Percentiles rank a stretch among this genome's conserved stretches.
phyloP scores from a whole-genome alignment of 495 filamentous ascomycete genomes.

The Podospora australis region DNA sequence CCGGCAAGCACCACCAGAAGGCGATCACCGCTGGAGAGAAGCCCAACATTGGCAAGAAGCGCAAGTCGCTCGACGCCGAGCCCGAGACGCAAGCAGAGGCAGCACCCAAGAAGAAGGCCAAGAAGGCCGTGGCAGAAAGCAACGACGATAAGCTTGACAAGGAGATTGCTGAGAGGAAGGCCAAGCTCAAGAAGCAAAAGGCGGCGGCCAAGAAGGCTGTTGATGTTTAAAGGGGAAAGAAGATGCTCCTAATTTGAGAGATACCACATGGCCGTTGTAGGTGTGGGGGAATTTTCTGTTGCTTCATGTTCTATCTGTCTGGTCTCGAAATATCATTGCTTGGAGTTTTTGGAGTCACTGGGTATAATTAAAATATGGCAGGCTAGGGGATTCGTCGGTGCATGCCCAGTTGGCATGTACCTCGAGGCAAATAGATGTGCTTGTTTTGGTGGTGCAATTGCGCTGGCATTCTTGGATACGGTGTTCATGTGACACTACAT shows the following conservation, averaged over 20 bases:
- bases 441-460: constrained; percentile 1
- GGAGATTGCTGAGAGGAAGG: constrained; percentile 53
- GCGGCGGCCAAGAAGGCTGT: constrained; percentile 48
- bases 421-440: constrained; percentile 3
- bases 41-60: constrained; percentile 61
- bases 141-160: constrained; percentile 53
- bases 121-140: constrained; percentile 40
- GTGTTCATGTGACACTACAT: no score
- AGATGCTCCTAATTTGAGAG: not conserved
- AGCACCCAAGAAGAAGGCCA: constrained; percentile 45
- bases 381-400: constrained; percentile 6
- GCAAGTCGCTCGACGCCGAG: constrained; percentile 43
- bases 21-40: constrained; percentile 38
- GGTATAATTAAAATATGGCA: constrained; percentile 13
- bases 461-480: no score
- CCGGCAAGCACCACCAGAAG: constrained; percentile 26
- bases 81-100: constrained; percentile 42
- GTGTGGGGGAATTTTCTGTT: no score
- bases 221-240: constrained; percentile 13
- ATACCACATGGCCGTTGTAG: constrained; percentile 1
- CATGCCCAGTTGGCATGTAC: constrained; percentile 2
- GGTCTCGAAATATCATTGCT: constrained; percentile 9
- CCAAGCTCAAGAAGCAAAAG: constrained; percentile 52
- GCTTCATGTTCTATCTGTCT: not conserved
- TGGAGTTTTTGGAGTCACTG: constrained; percentile 15